Conservation (phyloP, 179 eudicot species). For the Beta macrorhiza region DNA sequence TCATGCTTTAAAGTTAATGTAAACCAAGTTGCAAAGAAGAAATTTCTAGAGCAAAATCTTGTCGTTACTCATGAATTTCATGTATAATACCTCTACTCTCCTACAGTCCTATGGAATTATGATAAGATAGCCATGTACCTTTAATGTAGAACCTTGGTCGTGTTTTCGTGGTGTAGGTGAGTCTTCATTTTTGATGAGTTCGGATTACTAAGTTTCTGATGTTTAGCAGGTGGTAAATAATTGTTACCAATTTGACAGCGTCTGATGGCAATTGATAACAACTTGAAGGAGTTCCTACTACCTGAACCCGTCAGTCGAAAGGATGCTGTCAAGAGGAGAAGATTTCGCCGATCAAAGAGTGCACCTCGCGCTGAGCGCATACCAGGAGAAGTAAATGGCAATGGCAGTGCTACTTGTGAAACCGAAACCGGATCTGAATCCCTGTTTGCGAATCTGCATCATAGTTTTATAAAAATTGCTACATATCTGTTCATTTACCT, state of each 20-base stretch:
- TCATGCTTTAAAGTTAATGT: too few relatives aligned
- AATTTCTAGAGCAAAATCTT: not conserved
- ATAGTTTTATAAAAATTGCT: slow-evolving; percentile 37
- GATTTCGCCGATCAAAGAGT: slow-evolving; percentile 37
- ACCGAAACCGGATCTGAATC: slow-evolving; percentile 33
- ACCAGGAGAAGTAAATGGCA: slow-evolving; percentile 21
- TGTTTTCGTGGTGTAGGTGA: not conserved
- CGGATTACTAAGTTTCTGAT: not conserved
- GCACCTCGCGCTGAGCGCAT: slow-evolving; percentile 28
- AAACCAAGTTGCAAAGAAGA: too few relatives aligned
- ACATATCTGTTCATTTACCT: slow-evolving; percentile 42
- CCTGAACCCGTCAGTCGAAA: slow-evolving; percentile 27
- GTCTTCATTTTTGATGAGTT: too few relatives aligned
- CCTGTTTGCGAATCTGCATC: slow-evolving; percentile 30
- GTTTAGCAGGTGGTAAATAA: slow-evolving; percentile 10
- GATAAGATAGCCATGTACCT: not conserved
- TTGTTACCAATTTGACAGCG: not conserved
- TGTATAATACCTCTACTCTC: too few relatives aligned
- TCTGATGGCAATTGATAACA: slow-evolving; percentile 37
- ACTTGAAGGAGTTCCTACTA: slow-evolving; percentile 38
- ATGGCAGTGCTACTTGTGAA: slow-evolving; percentile 4
- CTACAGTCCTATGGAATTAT: not conserved
- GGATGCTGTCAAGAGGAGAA: slow-evolving; percentile 41
- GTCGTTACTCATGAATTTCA: not conserved
- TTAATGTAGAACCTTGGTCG: not conserved